Conservation (phyloP, 2,329 filamentous ascomycete genomes). For the Pseudopyricularia javanii region DNA sequence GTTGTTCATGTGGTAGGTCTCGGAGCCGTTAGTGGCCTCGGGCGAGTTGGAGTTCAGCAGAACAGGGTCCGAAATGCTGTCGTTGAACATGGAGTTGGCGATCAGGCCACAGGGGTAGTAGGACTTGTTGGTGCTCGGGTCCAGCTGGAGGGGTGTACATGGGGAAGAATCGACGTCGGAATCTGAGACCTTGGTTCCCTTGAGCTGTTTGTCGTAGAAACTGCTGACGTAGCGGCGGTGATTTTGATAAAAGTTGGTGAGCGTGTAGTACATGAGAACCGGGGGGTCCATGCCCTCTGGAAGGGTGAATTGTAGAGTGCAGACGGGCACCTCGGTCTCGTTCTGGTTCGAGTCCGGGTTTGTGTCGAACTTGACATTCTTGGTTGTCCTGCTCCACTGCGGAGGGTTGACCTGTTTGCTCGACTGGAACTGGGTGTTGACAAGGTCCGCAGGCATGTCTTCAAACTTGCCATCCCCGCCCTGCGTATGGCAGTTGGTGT, state of each 20-base stretch:
- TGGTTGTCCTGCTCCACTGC: conserved; percentile 27
- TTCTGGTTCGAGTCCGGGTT: conserved; percentile 13
- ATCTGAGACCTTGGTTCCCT: conserved; percentile 52
- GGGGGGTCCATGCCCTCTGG: conserved; percentile 70
- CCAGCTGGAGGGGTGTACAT: conserved; percentile 59
- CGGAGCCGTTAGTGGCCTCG: conserved; percentile 17
- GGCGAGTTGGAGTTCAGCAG: conserved; percentile 36
- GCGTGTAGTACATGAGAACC: conserved; percentile 85
- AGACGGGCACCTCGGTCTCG: conserved; percentile 21
- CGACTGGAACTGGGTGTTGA: conserved; percentile 61
- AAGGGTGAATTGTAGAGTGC: conserved; percentile 66
- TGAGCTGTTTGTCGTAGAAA: conserved; percentile 69
- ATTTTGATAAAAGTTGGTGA: conserved; percentile 98
- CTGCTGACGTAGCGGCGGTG: conserved; percentile 92
- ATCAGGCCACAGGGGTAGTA: conserved; percentile 95
- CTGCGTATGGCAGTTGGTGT: conserved; percentile 65
- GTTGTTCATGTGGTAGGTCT: conserved; percentile 63
- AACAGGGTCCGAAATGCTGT: conserved; percentile 62
- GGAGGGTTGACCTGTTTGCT: conserved; percentile 22
- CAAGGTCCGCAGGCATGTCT: conserved; percentile 41
- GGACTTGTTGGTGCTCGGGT: conserved; percentile 37
- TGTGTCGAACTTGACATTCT: conserved; percentile 27
- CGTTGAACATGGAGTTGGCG: conserved; percentile 95
- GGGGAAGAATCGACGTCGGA: conserved; percentile 52
- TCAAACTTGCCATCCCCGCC: conserved; percentile 17